Evolutionary conservation across 2,329 filamentous ascomycete species (phyloP).

Genomic region (Xylaria sp.): DNA sequence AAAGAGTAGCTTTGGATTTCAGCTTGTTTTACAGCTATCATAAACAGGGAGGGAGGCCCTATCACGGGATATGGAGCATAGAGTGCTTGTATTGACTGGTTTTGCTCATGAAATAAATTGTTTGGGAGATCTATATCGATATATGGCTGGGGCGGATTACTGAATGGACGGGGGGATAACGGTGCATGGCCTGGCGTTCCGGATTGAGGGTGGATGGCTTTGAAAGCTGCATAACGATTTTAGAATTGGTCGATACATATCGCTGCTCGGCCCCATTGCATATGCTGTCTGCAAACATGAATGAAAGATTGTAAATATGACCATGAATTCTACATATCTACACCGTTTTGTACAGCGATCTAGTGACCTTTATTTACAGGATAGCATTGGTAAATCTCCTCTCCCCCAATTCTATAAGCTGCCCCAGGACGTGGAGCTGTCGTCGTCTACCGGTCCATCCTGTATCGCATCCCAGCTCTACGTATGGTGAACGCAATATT

Average conservation of each 20-base stretch:
- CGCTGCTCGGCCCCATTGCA: not conserved
- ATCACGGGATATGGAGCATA: not conserved
- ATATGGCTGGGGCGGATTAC: not conserved
- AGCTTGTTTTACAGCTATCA: not conserved
- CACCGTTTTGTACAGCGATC: constrained; percentile 26
- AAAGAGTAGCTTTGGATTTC: constrained; percentile 44
- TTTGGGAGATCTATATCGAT: not conserved
- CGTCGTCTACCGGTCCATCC: not conserved
- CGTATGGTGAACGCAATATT: not conserved
- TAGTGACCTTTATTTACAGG: constrained; percentile 3
- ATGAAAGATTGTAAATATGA: not conserved
- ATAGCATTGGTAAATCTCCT: not conserved
- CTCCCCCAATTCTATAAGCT: not conserved
- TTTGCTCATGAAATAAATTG: constrained; percentile 6
- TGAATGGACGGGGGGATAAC: not conserved
- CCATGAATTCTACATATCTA: not conserved
- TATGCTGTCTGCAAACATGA: constrained; percentile 3
- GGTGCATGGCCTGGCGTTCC: constrained; percentile 33
- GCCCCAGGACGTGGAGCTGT: not conserved
- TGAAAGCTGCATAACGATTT: constrained; percentile 17
- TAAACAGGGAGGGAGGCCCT: not conserved
- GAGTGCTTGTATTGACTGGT: constrained; percentile 9
- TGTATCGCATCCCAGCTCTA: not conserved
- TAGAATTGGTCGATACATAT: constrained; percentile 3
- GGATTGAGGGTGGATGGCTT: constrained; percentile 18